These are phyloP conservation scores for Sugiyamaella neomexicana DNA, from an alignment of 1,139 yeast species.

Conservation along the genomic window DNA sequence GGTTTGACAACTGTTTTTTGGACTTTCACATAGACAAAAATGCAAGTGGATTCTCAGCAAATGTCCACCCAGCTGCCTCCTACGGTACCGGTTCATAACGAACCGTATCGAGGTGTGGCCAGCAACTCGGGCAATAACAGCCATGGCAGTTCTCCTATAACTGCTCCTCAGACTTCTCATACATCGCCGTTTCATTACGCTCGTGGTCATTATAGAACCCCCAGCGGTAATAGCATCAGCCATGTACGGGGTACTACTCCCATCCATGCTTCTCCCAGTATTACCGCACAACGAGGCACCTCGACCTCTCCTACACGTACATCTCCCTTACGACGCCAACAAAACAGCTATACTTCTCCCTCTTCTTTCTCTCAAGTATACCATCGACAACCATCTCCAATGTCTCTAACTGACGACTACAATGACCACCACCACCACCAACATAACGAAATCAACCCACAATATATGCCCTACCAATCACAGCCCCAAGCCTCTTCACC, in stretches of 20 bases:
- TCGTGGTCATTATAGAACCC: conserved; percentile 16
- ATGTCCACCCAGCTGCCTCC: conserved; percentile 6
- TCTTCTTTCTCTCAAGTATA: background rate
- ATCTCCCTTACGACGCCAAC: background rate
- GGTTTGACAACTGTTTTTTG: too few species aligned
- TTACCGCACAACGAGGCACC: background rate
- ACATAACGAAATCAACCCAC: background rate
- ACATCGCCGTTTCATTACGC: conserved; percentile 17
- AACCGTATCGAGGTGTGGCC: background rate
- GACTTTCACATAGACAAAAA: background rate
- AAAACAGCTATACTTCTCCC: background rate
- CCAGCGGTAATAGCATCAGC: conserved; percentile 8
- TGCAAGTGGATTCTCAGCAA: conserved; percentile 15
- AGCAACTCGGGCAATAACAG: background rate
- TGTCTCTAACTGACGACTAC: conserved; percentile 1
- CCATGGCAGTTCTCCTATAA: conserved; percentile 7
- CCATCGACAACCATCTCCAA: conserved; percentile 12
- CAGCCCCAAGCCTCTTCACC: background rate
- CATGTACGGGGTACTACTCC: conserved; percentile 3
- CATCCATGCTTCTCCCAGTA: background rate
- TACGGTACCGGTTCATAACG: conserved; percentile 2
- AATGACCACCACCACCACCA: background rate
- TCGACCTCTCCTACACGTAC: conserved; percentile 7
- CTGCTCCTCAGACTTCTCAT: conserved; percentile 8
- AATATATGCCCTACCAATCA: background rate